Base-by-base conservation (phyloP, 2,329 filamentous ascomycete genomes). In the Sclerotinia sclerotiorum region DNA sequence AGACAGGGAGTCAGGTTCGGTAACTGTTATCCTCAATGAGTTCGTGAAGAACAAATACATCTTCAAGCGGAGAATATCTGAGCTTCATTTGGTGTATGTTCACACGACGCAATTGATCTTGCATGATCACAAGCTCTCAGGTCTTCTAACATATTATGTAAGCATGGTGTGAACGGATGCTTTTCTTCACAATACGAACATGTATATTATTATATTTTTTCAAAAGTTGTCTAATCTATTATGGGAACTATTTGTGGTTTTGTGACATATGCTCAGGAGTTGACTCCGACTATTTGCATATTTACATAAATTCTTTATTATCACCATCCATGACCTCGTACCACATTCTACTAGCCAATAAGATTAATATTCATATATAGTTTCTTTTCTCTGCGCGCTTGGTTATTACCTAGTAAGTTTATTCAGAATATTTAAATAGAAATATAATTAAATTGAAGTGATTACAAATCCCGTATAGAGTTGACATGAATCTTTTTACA, bases 1-100 rank as follows among this genome's bases (percentile, higher is more conserved):
- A 49, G 44, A 61, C 27, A 49, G 29, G 58, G 58, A 61, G 58
- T 29, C 44, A 21, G 42, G 44, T 15, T 61, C 15, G 44, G 24
- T 49, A 32, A 24, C 24, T 35, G 29, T 19, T 17, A 48, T 21
- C 17, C 4, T 49, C 15, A 10, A 61, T 61, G 8, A 1, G 3
- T 49, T 42, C 21, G 44, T 35, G 46, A 13, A 35, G 24, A 19
- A 35, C 6, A 35, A 61, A 10, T 15, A 32, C 19, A 58, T 35
- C 44, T 35, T 35, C 44, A 35, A 19, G 27, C 27, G 58, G 58
- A 49, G 44, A 19, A 35, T 61, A 49, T 35, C 10, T 61, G 27
- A 17, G 49, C 49, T 52, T 52, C 13, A 52, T 52, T 15, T n/a
- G 17, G 32, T n/a, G 27, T 11, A 60, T n/a, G 10, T 24, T 46